Base-by-base conservation (phyloP, 2,329 filamentous ascomycete genomes). In the Alternaria triticina region DNA sequence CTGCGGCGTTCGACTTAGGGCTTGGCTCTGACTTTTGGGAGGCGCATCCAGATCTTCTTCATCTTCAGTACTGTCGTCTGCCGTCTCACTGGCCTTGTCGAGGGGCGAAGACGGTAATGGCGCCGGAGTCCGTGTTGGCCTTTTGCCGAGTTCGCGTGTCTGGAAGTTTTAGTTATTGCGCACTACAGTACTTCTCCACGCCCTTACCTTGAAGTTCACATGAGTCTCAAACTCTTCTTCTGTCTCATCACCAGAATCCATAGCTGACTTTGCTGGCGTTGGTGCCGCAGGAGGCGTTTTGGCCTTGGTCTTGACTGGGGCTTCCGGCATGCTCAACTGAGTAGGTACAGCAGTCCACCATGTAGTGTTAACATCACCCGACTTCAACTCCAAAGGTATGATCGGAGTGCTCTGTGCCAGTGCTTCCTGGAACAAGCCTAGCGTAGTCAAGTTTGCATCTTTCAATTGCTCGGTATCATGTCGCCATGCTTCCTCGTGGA, bases 401-500 rank as follows among this genome's bases (percentile, higher is more conserved):
- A 62, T 65, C 22, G 71, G 66, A 1, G 66, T 72, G 36, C 70
- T 77, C 44, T 77, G 66, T 6, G 69, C 70, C 5, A 79, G 62
- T 9, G 74, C 75, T 62, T 79, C 74, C 52, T 77, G 75, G 60
- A 79, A 79, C 50, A 78, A 57, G 20, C 66, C 73, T n/a, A 78
- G 59, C 3, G 74, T 74, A 30, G 69, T 77, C 17, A 77, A 55
- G 22, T 73, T 54, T 10, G 62, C 59, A 33, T 75, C 67, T 4
- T 60, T 54, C 62, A 77, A 57, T 45, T 73, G 67, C 12, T 59
- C 70, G 1, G 75, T 78, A 10, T 74, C 70, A 23, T 70, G 52
- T 50, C 63, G 74, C 85, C 86, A 89, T 4, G 68, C 63, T 20
- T 77, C 68, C 66, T 85, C 81, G 62, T 88, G 81, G 65, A 90